Evolutionary conservation across 345 rosid genomes (phyloP), one percentile per base, ranked within the genome.

Genomic region (Citrus hindsii): DNA sequence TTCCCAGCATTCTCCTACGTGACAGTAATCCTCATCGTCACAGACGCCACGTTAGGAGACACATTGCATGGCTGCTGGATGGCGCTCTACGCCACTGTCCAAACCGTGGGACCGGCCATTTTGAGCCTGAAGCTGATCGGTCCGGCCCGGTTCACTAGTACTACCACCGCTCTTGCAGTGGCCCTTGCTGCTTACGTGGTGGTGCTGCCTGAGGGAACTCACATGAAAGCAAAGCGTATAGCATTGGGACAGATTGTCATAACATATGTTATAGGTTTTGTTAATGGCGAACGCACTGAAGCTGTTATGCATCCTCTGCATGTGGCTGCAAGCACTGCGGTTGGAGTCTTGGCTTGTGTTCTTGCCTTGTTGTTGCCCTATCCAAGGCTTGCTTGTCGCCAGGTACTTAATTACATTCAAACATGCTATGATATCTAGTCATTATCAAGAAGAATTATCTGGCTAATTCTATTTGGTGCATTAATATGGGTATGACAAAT

Each of bases 1-100:
- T 87, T 93, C 76, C 98, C 99, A 0, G 92, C 99, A 25, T 95
- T 93, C 71, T 88, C 98, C 67, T 95, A 93, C 79, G 97, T 93
- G 58, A 81, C 91, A 0, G 89, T 80, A 38, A 84, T 93, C 56
- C 90, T 93, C 32, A 74, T 93, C 35, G 79, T 86, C 67, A 89
- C 92, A 3, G 98, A 95, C 18, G 94, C 97, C 68, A 87, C 94
- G 5, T 68, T 93, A 25, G 99, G 99, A 0, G 98, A 93, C 82
- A 74, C 93, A 5, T 62, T 91, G 61, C 87, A 84, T 38, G 88
- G 88, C 37, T 92, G 95, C 81, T 95, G 97, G 99, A 80, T 91
- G 48, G 89, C 92, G 1, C 82, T 92, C 24, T 92, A 86, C 62
- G 96, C 99, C 27, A 91, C 97, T 24, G 56, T 88, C 42, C 96